A percentile compares a stretch with the other conserved stretches of the same genome.
phyloP scores from a whole-genome alignment of 345 rosid species.

The Adansonia digitata region DNA sequence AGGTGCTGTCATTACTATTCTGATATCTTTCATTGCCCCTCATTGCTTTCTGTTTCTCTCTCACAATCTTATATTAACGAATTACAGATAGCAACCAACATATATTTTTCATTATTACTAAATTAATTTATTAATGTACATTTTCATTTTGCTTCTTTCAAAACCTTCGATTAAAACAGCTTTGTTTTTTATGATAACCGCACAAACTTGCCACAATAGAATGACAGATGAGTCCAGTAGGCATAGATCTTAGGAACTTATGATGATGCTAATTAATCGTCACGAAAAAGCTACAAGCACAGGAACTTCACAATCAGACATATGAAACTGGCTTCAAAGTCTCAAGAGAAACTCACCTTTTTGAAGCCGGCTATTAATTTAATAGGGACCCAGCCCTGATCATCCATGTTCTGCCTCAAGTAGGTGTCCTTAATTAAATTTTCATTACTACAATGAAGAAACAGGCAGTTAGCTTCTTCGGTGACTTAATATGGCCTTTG shows the following conservation, averaged over 20 bases:
- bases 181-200: not conserved
- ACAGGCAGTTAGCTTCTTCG: constrained; percentile 20
- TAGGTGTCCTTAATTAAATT: constrained; percentile 70
- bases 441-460: constrained; percentile 57
- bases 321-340: not conserved
- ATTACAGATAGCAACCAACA: not conserved
- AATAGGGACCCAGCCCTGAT: constrained; percentile 77
- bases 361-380: constrained; percentile 70
- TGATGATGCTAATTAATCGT: not conserved
- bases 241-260: not conserved
- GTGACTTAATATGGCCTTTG: not conserved
- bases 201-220: not conserved
- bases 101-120: not conserved
- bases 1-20: no score
- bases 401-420: constrained; percentile 86
- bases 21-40: no score
- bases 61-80: not conserved
- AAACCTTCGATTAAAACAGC: not conserved
- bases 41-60: no score
- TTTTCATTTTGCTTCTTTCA: not conserved
- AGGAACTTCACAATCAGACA: not conserved
- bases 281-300: not conserved
- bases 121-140: not conserved
- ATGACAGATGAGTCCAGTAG: not conserved
- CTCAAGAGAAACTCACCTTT: constrained; percentile 43